Conservation (phyloP, 768 basidiomycete genomes). For the Cubamyces lactineus region DNA sequence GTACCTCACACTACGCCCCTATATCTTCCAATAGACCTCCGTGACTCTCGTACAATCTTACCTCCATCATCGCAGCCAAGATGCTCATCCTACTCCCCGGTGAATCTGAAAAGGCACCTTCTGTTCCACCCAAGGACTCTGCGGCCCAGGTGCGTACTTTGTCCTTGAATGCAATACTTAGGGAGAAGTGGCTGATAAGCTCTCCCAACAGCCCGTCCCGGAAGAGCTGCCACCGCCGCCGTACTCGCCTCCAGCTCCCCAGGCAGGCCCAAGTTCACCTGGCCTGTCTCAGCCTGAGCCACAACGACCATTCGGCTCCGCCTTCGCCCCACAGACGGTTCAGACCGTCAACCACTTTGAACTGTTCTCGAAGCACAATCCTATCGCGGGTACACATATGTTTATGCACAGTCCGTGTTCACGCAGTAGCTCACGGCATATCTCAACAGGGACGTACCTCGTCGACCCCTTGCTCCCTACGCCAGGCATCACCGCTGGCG, state of each 20-base stretch:
- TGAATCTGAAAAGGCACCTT: slow-evolving; percentile 3
- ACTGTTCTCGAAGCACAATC: slow-evolving; percentile 30
- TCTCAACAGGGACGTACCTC: slow-evolving; percentile 23
- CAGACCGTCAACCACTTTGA: slow-evolving; percentile 34
- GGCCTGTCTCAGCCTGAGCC: background rate
- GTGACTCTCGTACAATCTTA: background rate
- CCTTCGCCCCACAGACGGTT: slow-evolving; percentile 24
- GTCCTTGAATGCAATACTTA: background rate
- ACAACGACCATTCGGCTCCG: background rate
- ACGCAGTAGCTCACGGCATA: slow-evolving; percentile 4
- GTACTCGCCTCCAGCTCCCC: slow-evolving; percentile 6
- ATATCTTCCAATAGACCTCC: background rate
- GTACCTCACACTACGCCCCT: background rate
- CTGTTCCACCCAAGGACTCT: slow-evolving; percentile 10
- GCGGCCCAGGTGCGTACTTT: background rate
- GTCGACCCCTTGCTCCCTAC: slow-evolving; percentile 24
- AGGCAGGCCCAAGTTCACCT: background rate
- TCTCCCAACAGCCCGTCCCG: background rate
- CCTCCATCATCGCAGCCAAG: background rate
- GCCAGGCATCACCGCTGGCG: background rate
- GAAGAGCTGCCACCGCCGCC: slow-evolving; percentile 14
- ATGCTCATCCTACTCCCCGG: background rate
- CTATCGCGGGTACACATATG: slow-evolving; percentile 26
- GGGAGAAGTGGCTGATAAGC: background rate
- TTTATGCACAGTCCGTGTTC: background rate